phyloP scores from a whole-genome alignment of 148 eudicot genomes.

The Camellia japonica region DNA sequence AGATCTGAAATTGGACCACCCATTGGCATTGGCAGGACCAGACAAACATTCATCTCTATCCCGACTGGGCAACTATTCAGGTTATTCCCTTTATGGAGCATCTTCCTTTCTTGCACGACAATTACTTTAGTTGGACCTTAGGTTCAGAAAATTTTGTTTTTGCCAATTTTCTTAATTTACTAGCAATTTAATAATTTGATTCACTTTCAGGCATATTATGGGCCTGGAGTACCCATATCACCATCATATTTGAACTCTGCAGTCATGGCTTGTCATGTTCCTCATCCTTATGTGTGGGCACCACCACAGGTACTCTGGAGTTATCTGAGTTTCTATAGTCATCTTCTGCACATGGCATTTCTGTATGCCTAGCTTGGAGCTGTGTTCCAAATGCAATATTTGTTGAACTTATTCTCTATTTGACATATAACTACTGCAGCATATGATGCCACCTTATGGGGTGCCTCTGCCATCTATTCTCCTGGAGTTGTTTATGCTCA shows the following conservation, averaged over 20 bases:
- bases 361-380: not conserved
- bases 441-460: slow-evolving; percentile 60
- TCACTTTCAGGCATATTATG: slow-evolving; percentile 47
- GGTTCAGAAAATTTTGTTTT: not conserved
- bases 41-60: slow-evolving; percentile 42
- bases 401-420: not conserved
- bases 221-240: slow-evolving; percentile 43
- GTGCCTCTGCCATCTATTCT: slow-evolving; percentile 56
- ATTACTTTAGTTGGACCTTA: not conserved
- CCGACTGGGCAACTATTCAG: slow-evolving; percentile 64
- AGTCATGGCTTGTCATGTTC: slow-evolving; percentile 39
- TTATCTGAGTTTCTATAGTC: not conserved
- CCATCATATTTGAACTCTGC: slow-evolving; percentile 47
- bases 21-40: slow-evolving; percentile 42
- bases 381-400: not conserved
- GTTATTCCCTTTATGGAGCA: slow-evolving; percentile 19
- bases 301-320: slow-evolving; percentile 40
- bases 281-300: slow-evolving; percentile 52
- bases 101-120: not conserved
- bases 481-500: slow-evolving; percentile 56
- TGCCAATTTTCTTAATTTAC: not conserved
- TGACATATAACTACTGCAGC: slow-evolving; percentile 19
- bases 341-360: slow-evolving; percentile 1
- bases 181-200: slow-evolving; percentile 11
- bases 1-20: not conserved